Evolutionary conservation across 305 asterid genomes (phyloP).

Genomic region (Fraxinus angustifolia): DNA sequence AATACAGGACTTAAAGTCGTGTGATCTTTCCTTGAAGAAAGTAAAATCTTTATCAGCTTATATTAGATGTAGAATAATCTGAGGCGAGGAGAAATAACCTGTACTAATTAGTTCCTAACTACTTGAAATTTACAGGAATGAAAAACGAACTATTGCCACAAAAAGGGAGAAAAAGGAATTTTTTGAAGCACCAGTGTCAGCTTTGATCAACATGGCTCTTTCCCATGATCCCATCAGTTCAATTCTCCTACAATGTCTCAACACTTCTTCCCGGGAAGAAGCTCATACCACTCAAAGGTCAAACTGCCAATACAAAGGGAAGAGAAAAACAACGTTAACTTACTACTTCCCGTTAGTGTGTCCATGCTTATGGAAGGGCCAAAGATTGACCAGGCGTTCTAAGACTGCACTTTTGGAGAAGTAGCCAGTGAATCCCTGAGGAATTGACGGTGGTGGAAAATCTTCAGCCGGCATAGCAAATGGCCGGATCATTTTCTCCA

Average conservation of each 20-base stretch:
- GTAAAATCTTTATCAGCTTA: neutral
- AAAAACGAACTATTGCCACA: neutral
- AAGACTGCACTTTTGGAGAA: slow-evolving; percentile 92
- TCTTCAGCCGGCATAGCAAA: slow-evolving; percentile 97
- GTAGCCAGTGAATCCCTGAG: slow-evolving; percentile 88
- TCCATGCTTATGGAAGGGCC: slow-evolving; percentile 83
- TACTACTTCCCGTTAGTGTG: slow-evolving; percentile 41
- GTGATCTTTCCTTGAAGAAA: neutral
- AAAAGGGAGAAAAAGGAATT: neutral
- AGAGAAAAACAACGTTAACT: neutral
- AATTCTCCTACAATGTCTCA: slow-evolving; percentile 5
- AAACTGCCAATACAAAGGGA: neutral
- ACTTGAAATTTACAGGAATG: neutral
- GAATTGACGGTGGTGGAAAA: slow-evolving; percentile 77
- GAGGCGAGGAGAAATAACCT: neutral
- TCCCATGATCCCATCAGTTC: neutral
- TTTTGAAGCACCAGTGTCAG: neutral
- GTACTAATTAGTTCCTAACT: neutral
- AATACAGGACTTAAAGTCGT: neutral
- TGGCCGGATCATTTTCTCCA: slow-evolving; percentile 83
- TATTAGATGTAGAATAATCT: neutral
- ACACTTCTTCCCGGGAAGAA: neutral
- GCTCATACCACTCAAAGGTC: neutral
- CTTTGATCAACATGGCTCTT: neutral
- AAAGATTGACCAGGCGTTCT: slow-evolving; percentile 85